Evolutionary conservation across 2,329 filamentous ascomycete species (phyloP), one percentile per base, ranked within the genome.

Genomic region (Dichotomopilus funicola): DNA sequence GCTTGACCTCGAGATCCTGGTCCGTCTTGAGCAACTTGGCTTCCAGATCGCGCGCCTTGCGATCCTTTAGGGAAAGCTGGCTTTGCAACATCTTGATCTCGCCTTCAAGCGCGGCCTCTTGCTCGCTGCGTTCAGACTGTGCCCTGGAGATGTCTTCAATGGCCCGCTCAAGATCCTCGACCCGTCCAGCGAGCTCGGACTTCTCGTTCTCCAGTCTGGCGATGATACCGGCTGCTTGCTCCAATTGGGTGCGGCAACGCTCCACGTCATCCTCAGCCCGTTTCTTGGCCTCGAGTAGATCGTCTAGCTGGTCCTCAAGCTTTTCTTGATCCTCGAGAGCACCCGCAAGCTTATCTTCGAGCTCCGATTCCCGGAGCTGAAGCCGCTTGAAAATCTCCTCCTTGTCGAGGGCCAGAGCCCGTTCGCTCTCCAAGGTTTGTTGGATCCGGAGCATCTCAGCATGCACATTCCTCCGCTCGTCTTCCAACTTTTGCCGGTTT

Each of bases 301-400:
- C 86, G 67, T 99, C 94, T 2, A 99, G 78, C 68, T 99, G 91
- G 60, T 95, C 91, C 70, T 99, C 94, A 1, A 99, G 80, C 53
- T 86, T 86, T 67, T 97, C 92, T 68, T 97, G 92, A 64, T 99
- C 95, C 27, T 95, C 88, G 57, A 97, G 83, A 35, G 92, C 92
- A 41, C 89, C 92, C 40, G 90, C 82, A 34, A 99, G 80, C 73
- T 97, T 96, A 66, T 99, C 95, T 51, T 87, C 89, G 4, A 99
- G 80, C 68, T 99, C 92, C 9, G 85, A 80, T 71, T 99, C 94
- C n/a, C 94, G 87, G 52, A 86, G 76, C 67, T 96, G 94, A 27
- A 99, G 78, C n/a, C 95, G 84, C 68, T 92, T 95, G 77, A 97
- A 99, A 58, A 99, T 99, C 66, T 99, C 94, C 68, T 99, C 95